A percentile compares a stretch with the other conserved stretches of the same genome.
These are phyloP conservation scores for Collybiopsis confluens DNA, from an alignment of 768 basidiomycete species.

Conservation along the genomic window DNA sequence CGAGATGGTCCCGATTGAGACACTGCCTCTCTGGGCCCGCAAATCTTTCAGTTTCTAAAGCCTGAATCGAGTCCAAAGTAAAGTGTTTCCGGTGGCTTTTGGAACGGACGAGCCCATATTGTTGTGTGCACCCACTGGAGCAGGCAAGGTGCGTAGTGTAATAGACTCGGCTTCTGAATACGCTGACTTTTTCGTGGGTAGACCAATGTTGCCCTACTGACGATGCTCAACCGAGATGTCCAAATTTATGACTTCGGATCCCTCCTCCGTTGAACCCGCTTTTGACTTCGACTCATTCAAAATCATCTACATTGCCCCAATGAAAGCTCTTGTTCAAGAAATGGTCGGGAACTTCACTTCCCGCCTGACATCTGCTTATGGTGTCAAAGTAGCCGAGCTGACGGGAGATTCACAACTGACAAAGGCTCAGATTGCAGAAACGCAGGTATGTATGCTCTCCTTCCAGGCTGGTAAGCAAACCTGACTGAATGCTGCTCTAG, in stretches of 20 bases:
- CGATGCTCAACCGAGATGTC: conserved; percentile 87
- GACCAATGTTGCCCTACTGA: conserved; percentile 98
- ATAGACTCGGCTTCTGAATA: not conserved
- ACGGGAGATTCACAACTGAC: conserved; percentile 99
- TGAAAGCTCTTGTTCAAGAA: conserved; percentile 99
- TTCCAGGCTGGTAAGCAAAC: too few relatives aligned
- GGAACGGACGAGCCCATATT: conserved; percentile 92
- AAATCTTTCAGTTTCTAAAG: conserved; percentile 81
- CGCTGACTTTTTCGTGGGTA: conserved; percentile 26
- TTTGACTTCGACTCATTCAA: conserved; percentile 78
- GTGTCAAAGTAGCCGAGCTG: conserved; percentile 88
- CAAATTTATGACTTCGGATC: conserved; percentile 81
- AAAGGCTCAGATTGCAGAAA: conserved; percentile 93
- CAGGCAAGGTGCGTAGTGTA: conserved; percentile 75
- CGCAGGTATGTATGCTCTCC: conserved; percentile 20
- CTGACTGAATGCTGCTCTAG: conserved; percentile 33
- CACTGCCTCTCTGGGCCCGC: conserved; percentile 82
- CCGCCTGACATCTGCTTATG: conserved; percentile 59
- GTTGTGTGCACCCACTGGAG: conserved; percentile 96
- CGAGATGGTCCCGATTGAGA: conserved; percentile 67
- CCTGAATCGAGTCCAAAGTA: conserved; percentile 91
- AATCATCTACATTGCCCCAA: conserved; percentile 95
- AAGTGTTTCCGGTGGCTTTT: conserved; percentile 89
- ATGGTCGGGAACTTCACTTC: conserved; percentile 93
- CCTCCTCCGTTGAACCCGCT: conserved; percentile 49